A percentile compares a stretch with the other conserved stretches of the same genome.
Conservation (phyloP, 1,284 basidiomycete genomes). For the Bjerkandera adusta region DNA sequence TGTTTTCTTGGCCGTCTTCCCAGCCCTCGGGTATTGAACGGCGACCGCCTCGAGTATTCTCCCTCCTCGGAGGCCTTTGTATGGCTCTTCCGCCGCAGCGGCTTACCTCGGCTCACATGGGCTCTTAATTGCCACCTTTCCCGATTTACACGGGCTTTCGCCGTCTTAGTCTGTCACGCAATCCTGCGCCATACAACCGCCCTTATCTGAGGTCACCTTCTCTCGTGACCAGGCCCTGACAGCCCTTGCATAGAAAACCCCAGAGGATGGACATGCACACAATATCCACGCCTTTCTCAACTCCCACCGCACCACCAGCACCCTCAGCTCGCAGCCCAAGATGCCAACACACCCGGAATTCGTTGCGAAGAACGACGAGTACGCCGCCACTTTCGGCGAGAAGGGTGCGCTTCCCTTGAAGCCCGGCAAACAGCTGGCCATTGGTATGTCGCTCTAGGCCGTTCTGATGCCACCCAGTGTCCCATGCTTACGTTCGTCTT, state of each 20-base stretch:
- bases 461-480: not conserved
- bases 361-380: conserved; percentile 34
- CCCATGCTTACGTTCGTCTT: not conserved
- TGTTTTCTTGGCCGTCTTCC: too few relatives aligned
- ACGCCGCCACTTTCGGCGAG: conserved; percentile 43
- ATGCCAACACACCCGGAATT: conserved; percentile 33
- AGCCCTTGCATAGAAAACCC: conserved; percentile 9
- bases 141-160: too few relatives aligned
- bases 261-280: conserved; percentile 13
- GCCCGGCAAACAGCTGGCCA: conserved; percentile 48
- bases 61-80: too few relatives aligned
- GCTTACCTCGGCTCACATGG: too few relatives aligned
- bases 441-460: conserved; percentile 33
- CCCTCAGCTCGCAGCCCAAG: conserved; percentile 14
- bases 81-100: too few relatives aligned
- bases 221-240: conserved; percentile 9
- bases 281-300: conserved; percentile 14
- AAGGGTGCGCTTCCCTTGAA: conserved; percentile 46
- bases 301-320: conserved; percentile 14
- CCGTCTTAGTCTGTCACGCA: conserved; percentile 12
- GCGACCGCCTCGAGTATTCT: too few relatives aligned
- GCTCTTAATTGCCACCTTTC: too few relatives aligned
- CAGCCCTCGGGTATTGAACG: too few relatives aligned
- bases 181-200: conserved; percentile 19
- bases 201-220: conserved; percentile 1